phyloP scores from a whole-genome alignment of 257 asterid species.

The Rauvolfia tetraphylla region DNA sequence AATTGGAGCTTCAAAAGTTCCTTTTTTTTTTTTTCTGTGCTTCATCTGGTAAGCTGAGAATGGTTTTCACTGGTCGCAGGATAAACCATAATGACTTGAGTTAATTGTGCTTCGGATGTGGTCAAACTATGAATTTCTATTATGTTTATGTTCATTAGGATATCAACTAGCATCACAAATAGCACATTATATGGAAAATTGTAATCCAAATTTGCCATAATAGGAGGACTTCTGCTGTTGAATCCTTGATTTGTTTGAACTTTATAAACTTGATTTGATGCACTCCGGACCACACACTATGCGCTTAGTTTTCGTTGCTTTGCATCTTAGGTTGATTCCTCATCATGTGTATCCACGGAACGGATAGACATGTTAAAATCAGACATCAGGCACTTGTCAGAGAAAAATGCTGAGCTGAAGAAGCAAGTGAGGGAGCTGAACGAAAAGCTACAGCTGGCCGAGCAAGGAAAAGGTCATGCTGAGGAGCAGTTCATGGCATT shows the following conservation, averaged over 20 bases:
- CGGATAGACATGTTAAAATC: conserved; percentile 45
- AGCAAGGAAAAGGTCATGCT: conserved; percentile 41
- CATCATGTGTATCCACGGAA: conserved; percentile 50
- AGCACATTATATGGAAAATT: neutral
- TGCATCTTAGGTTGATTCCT: conserved; percentile 45
- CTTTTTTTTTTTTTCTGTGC: neutral
- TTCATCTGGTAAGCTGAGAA: neutral
- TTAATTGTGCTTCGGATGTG: neutral
- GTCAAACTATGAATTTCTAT: neutral
- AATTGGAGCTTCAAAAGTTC: neutral
- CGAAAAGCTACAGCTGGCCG: conserved; percentile 50
- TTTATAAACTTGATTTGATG: neutral
- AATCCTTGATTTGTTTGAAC: neutral
- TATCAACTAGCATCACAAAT: neutral
- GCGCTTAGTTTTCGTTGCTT: conserved; percentile 11
- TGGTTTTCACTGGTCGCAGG: neutral
- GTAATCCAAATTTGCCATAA: neutral
- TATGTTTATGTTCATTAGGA: neutral
- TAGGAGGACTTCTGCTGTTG: neutral
- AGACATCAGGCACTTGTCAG: conserved; percentile 41
- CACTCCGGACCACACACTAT: neutral
- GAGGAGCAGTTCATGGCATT: conserved; percentile 39
- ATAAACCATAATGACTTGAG: neutral
- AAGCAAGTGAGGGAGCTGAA: conserved; percentile 59
- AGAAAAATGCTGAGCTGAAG: conserved; percentile 52